Percentiles rank a stretch among this genome's conserved stretches.
These are phyloP conservation scores for Lipomyces japonicus DNA, from an alignment of 805 yeast genomes.

Conservation along the genomic window DNA sequence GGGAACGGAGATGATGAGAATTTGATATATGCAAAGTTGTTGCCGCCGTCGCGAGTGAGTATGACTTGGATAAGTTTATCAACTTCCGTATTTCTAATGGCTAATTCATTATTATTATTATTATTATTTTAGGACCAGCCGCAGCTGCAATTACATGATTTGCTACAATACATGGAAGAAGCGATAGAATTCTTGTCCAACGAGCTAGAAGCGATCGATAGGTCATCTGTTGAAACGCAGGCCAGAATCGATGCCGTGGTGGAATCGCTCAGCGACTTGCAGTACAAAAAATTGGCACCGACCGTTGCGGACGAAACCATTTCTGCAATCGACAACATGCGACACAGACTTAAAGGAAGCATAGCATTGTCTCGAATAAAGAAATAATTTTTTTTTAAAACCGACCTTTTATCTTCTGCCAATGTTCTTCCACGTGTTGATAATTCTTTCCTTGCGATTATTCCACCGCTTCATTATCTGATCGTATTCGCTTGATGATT, in stretches of 20 bases:
- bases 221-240: neutral
- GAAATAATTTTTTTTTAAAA: neutral
- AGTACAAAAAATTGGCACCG: slow-evolving; percentile 10
- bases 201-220: slow-evolving; percentile 8
- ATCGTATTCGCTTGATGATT: slow-evolving; percentile 47
- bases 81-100: neutral
- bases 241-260: slow-evolving; percentile 4
- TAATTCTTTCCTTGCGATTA: slow-evolving; percentile 42
- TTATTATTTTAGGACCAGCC: neutral
- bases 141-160: slow-evolving; percentile 4
- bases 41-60: slow-evolving; percentile 1
- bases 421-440: slow-evolving; percentile 13
- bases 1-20: slow-evolving; percentile 10
- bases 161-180: slow-evolving; percentile 15
- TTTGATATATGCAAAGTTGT: slow-evolving; percentile 2
- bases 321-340: slow-evolving; percentile 1
- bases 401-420: slow-evolving; percentile 4
- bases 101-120: neutral
- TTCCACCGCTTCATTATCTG: slow-evolving; percentile 50
- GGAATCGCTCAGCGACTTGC: slow-evolving; percentile 24
- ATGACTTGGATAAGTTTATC: neutral
- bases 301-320: slow-evolving; percentile 6
- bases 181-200: slow-evolving; percentile 10
- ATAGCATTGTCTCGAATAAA: neutral
- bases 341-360: neutral